A percentile compares a stretch with the other conserved stretches of the same genome.
Evolutionary conservation across 2,329 filamentous ascomycete species (phyloP).

Genomic region (Pseudocercospora eumusae): DNA sequence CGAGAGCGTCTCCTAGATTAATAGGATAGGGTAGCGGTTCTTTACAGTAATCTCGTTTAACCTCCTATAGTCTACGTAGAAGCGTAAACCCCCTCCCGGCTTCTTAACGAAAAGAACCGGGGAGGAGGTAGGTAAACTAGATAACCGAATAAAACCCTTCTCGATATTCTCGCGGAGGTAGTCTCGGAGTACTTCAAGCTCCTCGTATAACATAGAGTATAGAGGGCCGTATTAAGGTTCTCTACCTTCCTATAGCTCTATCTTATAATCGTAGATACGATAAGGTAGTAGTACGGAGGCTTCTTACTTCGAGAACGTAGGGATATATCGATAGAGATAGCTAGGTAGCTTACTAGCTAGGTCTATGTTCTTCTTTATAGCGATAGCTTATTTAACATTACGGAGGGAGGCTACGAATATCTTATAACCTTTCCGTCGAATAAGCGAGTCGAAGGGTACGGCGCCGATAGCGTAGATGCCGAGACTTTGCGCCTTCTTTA

Average conservation of each 20-base stretch:
- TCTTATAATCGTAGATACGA: not conserved
- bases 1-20: constrained; percentile 34
- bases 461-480: no score
- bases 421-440: not conserved
- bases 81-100: constrained; percentile 21
- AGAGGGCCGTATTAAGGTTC: constrained; percentile 1
- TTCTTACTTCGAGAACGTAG: not conserved
- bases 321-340: not conserved
- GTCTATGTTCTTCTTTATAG: not conserved
- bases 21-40: constrained; percentile 31
- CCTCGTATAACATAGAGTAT: not conserved
- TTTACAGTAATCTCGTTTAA: constrained; percentile 41
- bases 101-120: constrained; percentile 21
- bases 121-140: not conserved
- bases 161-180: not conserved
- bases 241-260: not conserved
- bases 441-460: no score
- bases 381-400: not conserved
- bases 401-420: not conserved
- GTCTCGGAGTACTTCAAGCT: not conserved
- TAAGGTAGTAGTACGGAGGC: not conserved
- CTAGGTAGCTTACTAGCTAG: not conserved
- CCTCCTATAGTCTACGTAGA: constrained; percentile 37
- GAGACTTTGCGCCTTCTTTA: no score
- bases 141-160: not conserved